Conservation (phyloP, 352 stramenopile species). For the Globisporangium middletonii region DNA sequence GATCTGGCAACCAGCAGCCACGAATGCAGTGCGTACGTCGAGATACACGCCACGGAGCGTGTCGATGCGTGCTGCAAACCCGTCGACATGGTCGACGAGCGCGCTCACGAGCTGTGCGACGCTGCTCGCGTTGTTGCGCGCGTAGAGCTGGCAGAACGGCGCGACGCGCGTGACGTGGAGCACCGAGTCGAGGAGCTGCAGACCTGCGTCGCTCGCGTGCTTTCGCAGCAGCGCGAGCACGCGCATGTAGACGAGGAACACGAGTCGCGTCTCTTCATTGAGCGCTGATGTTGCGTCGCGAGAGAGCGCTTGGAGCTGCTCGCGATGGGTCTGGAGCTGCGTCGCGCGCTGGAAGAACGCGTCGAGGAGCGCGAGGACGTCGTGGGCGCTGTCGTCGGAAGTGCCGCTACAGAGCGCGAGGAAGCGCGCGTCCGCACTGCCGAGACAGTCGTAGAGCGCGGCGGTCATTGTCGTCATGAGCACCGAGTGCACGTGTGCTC, state of each 20-base stretch:
- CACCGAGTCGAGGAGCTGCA: slow-evolving; percentile 19
- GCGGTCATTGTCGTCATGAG: background rate
- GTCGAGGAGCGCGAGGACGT: slow-evolving; percentile 3
- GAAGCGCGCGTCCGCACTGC: slow-evolving; percentile 10
- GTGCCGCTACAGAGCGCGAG: slow-evolving; percentile 1
- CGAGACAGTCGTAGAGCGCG: slow-evolving; percentile 4
- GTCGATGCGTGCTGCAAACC: slow-evolving; percentile 15
- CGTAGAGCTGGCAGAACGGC: slow-evolving; percentile 59
- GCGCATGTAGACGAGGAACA: slow-evolving; percentile 15
- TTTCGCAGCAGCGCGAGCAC: slow-evolving; percentile 4
- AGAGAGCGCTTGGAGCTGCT: slow-evolving; percentile 1
- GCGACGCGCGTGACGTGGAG: slow-evolving; percentile 51
- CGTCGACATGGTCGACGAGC: slow-evolving; percentile 12
- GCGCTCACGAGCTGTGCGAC: slow-evolving; percentile 25
- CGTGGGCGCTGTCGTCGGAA: background rate
- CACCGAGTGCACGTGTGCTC: background rate
- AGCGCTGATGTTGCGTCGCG: slow-evolving; percentile 5
- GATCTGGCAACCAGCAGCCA: background rate
- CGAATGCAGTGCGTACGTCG: slow-evolving; percentile 11
- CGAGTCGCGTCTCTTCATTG: slow-evolving; percentile 6
- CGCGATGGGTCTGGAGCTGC: slow-evolving; percentile 5
- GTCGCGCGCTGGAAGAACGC: slow-evolving; percentile 11
- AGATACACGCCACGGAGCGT: slow-evolving; percentile 31
- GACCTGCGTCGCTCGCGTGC: background rate
- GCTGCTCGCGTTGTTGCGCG: slow-evolving; percentile 21